A percentile compares a stretch with the other conserved stretches of the same genome.
Evolutionary conservation across 768 basidiomycete species (phyloP).

Genomic region (Leccinellum albellum): DNA sequence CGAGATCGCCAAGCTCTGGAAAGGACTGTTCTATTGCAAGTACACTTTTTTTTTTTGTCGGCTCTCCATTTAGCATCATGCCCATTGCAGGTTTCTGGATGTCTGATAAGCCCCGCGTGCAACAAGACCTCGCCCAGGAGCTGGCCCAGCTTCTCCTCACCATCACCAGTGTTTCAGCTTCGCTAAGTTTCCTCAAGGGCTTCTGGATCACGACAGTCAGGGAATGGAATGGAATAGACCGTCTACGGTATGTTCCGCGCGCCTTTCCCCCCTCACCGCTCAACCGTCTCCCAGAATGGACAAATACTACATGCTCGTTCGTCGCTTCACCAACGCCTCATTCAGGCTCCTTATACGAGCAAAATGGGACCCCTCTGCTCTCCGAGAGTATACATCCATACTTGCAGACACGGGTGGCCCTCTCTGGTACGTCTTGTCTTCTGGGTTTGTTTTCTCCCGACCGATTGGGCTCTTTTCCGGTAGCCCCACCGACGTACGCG

Average conservation of each 20-base stretch:
- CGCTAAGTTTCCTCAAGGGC: slow-evolving; percentile 75
- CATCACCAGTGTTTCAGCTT: slow-evolving; percentile 52
- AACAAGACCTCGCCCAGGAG: slow-evolving; percentile 85
- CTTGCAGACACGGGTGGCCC: slow-evolving; percentile 70
- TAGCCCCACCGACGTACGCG: slow-evolving; percentile 67
- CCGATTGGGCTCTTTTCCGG: slow-evolving; percentile 3
- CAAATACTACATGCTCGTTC: slow-evolving; percentile 95
- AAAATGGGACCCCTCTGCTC: slow-evolving; percentile 59
- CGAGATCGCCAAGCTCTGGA: slow-evolving; percentile 94
- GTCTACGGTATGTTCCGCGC: slow-evolving; percentile 60
- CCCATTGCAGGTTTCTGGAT: slow-evolving; percentile 86
- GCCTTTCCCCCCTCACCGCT: background rate
- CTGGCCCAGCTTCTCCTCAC: slow-evolving; percentile 77
- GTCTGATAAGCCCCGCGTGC: slow-evolving; percentile 97
- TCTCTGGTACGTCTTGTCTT: slow-evolving; percentile 55
- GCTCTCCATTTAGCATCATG: background rate
- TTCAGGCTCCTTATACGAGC: slow-evolving; percentile 73
- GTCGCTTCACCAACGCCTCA: slow-evolving; percentile 81
- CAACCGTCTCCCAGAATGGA: slow-evolving; percentile 62
- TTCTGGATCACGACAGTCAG: slow-evolving; percentile 90
- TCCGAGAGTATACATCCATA: slow-evolving; percentile 66
- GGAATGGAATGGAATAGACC: slow-evolving; percentile 93
- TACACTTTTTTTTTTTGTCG: background rate
- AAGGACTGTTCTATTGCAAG: slow-evolving; percentile 95
- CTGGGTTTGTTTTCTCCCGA: background rate